A percentile compares a stretch with the other conserved stretches of the same genome.
phyloP scores from a whole-genome alignment of 2,329 filamentous ascomycete species.

The Nemania sp. region DNA sequence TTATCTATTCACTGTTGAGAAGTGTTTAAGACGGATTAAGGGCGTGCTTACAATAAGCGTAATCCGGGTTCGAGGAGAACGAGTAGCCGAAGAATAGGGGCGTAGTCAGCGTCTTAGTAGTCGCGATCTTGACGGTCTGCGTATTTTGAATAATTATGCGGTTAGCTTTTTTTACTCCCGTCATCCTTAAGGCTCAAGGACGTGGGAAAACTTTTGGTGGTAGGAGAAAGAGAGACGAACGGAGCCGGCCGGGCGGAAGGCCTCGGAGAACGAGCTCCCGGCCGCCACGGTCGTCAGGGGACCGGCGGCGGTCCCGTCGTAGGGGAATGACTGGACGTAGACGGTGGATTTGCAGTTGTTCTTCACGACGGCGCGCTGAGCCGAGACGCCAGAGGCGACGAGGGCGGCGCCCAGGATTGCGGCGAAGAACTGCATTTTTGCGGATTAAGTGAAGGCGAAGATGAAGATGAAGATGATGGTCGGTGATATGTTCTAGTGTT shows the following conservation, averaged over 20 bases:
- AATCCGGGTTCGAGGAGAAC: slow-evolving; percentile 42
- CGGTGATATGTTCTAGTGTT: too few relatives aligned
- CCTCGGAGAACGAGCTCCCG: slow-evolving; percentile 40
- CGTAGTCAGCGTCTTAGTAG: slow-evolving; percentile 42
- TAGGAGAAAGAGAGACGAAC: slow-evolving; percentile 33
- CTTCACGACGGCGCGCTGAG: slow-evolving; percentile 44
- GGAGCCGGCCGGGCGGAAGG: slow-evolving; percentile 43
- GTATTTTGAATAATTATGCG: slow-evolving; percentile 27
- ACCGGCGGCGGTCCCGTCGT: slow-evolving; percentile 39
- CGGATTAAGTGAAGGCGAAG: neutral
- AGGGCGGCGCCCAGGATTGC: slow-evolving; percentile 40
- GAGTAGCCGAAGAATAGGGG: slow-evolving; percentile 51
- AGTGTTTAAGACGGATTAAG: neutral
- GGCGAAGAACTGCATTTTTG: slow-evolving; percentile 40
- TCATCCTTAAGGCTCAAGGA: too few relatives aligned
- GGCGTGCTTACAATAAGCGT: slow-evolving; percentile 46
- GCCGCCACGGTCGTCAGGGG: slow-evolving; percentile 39
- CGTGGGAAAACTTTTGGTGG: too few relatives aligned
- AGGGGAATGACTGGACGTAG: slow-evolving; percentile 47
- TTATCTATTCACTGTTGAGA: neutral
- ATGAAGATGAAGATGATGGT: neutral
- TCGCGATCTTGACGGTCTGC: slow-evolving; percentile 49
- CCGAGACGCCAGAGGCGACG: slow-evolving; percentile 39
- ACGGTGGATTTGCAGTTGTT: slow-evolving; percentile 43
- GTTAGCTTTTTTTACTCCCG: slow-evolving; percentile 23